Percentiles rank a stretch among this genome's conserved stretches.
phyloP scores from a whole-genome alignment of 2,329 filamentous ascomycete genomes.

The Conoideocrella luteorostrata region DNA sequence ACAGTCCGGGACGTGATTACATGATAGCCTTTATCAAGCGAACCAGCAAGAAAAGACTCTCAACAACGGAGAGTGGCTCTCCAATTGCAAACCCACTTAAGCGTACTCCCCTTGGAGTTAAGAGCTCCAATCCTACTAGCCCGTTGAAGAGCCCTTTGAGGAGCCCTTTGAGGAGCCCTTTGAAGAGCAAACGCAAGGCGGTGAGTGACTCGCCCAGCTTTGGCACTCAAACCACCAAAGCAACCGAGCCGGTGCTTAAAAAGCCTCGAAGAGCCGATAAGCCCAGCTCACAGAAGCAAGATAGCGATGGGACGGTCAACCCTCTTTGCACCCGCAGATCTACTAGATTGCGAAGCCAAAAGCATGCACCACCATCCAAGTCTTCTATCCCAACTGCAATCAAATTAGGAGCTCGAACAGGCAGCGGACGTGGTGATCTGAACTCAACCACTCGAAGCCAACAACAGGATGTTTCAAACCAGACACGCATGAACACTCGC shows the following conservation, averaged over 20 bases:
- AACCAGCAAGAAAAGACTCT: slow-evolving; percentile 21
- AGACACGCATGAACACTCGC: slow-evolving; percentile 28
- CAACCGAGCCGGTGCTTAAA: slow-evolving; percentile 17
- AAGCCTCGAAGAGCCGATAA: slow-evolving; percentile 17
- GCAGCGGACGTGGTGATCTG: slow-evolving; percentile 16
- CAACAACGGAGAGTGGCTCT: slow-evolving; percentile 25
- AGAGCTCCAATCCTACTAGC: slow-evolving; percentile 30
- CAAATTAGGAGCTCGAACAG: slow-evolving; percentile 21
- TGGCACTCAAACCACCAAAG: slow-evolving; percentile 16
- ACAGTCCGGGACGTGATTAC: slow-evolving; percentile 28
- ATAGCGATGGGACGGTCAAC: slow-evolving; percentile 13
- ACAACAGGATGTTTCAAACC: slow-evolving; percentile 25
- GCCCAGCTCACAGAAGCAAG: slow-evolving; percentile 5
- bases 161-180: too few species aligned
- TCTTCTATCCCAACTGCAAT: slow-evolving; percentile 29
- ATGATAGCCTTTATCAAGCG: slow-evolving; percentile 30
- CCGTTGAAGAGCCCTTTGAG: too few species aligned
- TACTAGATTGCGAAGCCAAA: slow-evolving; percentile 23
- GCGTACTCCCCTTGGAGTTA: slow-evolving; percentile 25
- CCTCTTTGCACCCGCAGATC: slow-evolving; percentile 23
- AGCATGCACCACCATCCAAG: slow-evolving; percentile 14
- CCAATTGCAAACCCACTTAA: slow-evolving; percentile 19
- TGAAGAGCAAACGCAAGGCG: slow-evolving; percentile 26
- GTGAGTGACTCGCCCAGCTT: slow-evolving; percentile 15
- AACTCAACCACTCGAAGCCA: slow-evolving; percentile 17